A percentile compares a stretch with the other conserved stretches of the same genome.
Conservation (phyloP, 1,139 yeast species). For the Blastobotrys malaysiensis region DNA sequence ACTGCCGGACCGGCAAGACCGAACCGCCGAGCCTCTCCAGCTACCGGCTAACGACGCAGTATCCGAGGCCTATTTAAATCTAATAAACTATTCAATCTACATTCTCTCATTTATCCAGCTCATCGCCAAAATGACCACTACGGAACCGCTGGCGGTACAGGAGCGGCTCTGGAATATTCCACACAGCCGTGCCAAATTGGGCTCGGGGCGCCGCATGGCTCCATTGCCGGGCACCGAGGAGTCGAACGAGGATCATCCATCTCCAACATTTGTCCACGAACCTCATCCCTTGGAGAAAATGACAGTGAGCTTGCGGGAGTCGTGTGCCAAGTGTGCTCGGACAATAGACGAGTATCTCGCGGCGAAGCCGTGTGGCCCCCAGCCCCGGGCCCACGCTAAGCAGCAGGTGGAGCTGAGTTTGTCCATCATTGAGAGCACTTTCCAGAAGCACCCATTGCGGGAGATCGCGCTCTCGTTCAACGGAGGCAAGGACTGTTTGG, state of each 20-base stretch:
- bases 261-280: background rate
- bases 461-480: conserved; percentile 75
- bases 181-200: background rate
- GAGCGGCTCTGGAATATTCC: background rate
- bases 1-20: background rate
- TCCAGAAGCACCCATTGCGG: conserved; percentile 31
- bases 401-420: conserved; percentile 31
- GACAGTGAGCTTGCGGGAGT: background rate
- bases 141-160: background rate
- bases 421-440: conserved; percentile 31
- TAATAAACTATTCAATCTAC: no score
- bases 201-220: background rate
- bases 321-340: background rate
- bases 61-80: no score
- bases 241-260: background rate
- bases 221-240: conserved; percentile 1
- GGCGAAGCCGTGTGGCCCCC: background rate
- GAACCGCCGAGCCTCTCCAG: background rate
- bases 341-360: background rate
- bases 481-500: conserved; percentile 90
- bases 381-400: conserved; percentile 20
- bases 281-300: background rate
- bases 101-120: no score
- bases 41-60: background rate
- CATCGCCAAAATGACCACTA: no score